A percentile compares a stretch with the other conserved stretches of the same genome.
Conservation (phyloP, 2,329 filamentous ascomycete genomes). For the Diaporthe vaccinii region DNA sequence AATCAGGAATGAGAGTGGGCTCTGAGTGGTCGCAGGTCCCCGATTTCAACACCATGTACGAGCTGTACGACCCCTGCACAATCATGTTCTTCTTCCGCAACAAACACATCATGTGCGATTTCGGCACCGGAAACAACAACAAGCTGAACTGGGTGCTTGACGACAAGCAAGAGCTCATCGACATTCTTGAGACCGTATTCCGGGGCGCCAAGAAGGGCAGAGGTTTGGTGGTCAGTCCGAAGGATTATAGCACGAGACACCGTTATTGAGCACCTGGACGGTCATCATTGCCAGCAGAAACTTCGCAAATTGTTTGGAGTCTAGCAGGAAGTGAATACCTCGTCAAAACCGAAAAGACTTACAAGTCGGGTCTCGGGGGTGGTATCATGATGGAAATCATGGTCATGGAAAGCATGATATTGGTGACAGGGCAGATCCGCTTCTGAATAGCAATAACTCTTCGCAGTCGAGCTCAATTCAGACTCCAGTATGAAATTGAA, state of each 20-base stretch:
- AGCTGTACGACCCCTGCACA: conserved; percentile 80
- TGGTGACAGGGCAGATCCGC: not conserved
- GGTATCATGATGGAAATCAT: no score
- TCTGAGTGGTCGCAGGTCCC: conserved; percentile 69
- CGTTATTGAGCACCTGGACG: conserved; percentile 63
- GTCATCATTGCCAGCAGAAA: not conserved
- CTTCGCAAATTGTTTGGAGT: no score
- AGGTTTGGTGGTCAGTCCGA: conserved; percentile 95
- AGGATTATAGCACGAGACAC: conserved; percentile 80
- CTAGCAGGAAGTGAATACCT: no score
- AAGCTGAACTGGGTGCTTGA: conserved; percentile 97
- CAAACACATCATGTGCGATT: conserved; percentile 99
- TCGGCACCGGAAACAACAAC: conserved; percentile 98
- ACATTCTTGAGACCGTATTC: conserved; percentile 98
- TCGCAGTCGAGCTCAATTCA: not conserved
- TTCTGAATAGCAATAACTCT: not conserved
- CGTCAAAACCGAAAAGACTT: not conserved
- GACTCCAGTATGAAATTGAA: not conserved
- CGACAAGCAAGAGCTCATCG: conserved; percentile 98
- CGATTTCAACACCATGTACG: conserved; percentile 97
- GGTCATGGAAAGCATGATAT: not conserved
- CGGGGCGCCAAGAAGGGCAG: conserved; percentile 98
- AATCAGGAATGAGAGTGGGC: not conserved
- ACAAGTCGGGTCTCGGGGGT: no score
- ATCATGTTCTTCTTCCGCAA: conserved; percentile 96